Evolutionary conservation across 805 yeast species (phyloP).

Genomic region (Ogataea paraovalis): DNA sequence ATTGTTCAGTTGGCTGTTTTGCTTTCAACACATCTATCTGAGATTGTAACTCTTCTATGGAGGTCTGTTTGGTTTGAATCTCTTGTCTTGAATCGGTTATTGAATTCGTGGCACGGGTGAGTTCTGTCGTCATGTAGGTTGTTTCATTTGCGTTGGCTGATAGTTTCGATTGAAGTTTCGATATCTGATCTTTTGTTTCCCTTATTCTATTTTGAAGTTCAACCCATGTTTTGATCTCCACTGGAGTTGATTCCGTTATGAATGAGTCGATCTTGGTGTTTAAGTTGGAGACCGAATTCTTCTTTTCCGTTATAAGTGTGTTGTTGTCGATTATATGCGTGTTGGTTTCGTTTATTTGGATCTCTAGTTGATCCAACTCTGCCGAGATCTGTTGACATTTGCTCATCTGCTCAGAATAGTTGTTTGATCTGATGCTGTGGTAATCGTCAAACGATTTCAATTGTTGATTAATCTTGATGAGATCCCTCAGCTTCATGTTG

Average conservation of each 20-base stretch:
- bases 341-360: conserved; percentile 29
- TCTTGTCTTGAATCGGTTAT: conserved; percentile 39
- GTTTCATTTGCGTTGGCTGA: conserved; percentile 43
- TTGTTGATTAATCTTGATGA: conserved; percentile 44
- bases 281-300: conserved; percentile 21
- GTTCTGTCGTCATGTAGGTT: conserved; percentile 60
- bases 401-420: conserved; percentile 38
- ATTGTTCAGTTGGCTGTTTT: conserved; percentile 1
- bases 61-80: conserved; percentile 18
- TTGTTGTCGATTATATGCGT: conserved; percentile 14
- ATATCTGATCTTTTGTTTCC: conserved; percentile 43
- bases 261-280: conserved; percentile 28
- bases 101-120: conserved; percentile 48
- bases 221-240: conserved; percentile 22
- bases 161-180: conserved; percentile 37
- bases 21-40: conserved; percentile 6
- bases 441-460: conserved; percentile 40
- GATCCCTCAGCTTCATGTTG: conserved; percentile 42
- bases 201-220: conserved; percentile 39
- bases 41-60: conserved; percentile 4
- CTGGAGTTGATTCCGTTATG: conserved; percentile 17
- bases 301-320: conserved; percentile 10
- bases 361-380: conserved; percentile 41
- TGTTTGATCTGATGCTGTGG: conserved; percentile 37
- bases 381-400: conserved; percentile 43